Conservation (phyloP, 164 flowering plant genomes). For the Annona cherimola region DNA sequence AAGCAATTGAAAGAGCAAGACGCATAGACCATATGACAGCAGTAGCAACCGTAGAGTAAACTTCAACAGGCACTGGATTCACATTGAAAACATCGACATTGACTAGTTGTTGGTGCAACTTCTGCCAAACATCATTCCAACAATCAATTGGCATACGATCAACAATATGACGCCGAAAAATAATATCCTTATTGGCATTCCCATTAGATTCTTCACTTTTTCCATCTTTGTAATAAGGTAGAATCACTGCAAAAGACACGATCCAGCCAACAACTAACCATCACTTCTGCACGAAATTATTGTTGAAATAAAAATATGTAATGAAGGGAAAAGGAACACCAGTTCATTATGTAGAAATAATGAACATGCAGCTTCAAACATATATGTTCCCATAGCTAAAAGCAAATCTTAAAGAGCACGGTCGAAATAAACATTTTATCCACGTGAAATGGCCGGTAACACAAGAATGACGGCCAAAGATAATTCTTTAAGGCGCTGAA, state of each 20-base stretch:
- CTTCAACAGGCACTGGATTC: conserved; percentile 64
- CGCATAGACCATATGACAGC: conserved; percentile 96
- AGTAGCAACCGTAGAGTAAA: conserved; percentile 83
- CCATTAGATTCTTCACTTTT: conserved; percentile 26
- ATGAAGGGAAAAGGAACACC: not conserved
- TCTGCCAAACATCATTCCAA: conserved; percentile 96
- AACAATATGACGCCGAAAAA: conserved; percentile 77
- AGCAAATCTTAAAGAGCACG: not conserved
- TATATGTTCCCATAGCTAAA: not conserved
- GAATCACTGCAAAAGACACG: conserved; percentile 50
- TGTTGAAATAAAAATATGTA: not conserved
- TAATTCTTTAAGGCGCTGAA: not conserved
- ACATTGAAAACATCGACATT: conserved; percentile 82
- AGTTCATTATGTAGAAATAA: not conserved
- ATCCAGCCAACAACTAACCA: conserved; percentile 1
- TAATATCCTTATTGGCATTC: conserved; percentile 47
- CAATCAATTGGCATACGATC: conserved; percentile 92
- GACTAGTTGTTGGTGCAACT: conserved; percentile 86
- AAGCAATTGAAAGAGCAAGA: conserved; percentile 64
- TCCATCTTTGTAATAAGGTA: conserved; percentile 83
- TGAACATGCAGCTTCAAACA: not conserved
- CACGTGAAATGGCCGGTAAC: not conserved
- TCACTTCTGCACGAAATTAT: not conserved
- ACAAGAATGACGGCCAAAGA: not conserved
- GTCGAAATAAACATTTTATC: too few species aligned